Percentiles rank a stretch among this genome's conserved stretches.
Evolutionary conservation across 2,329 filamentous ascomycete genomes (phyloP).

Genomic region (Pyrenochaeta sp.): DNA sequence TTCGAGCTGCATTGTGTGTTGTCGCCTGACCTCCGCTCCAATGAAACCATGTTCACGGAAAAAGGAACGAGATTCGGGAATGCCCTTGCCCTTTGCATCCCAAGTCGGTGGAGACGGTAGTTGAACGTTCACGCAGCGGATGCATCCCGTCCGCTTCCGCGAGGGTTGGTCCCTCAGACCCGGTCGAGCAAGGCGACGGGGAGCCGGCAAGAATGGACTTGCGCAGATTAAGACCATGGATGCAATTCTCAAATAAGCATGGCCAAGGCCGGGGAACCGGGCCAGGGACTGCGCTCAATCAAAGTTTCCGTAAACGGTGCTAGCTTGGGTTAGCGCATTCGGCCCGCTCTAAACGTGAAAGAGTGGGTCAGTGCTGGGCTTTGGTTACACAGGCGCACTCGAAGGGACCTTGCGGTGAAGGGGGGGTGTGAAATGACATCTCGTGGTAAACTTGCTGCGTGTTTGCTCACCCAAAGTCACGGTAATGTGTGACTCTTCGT

Average conservation of each 20-base stretch:
- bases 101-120: constrained; percentile 24
- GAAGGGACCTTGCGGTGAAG: constrained; percentile 39
- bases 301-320: constrained; percentile 21
- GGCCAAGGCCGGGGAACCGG: constrained; percentile 32
- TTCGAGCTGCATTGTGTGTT: constrained; percentile 13
- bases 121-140: constrained; percentile 30
- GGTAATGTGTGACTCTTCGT: constrained; percentile 28
- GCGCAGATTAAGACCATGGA: constrained; percentile 19
- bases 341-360: constrained; percentile 34
- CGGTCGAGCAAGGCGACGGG: constrained; percentile 35
- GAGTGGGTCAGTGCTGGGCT: constrained; percentile 31
- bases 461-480: constrained; percentile 31
- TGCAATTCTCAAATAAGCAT: constrained; percentile 23
- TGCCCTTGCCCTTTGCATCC: constrained; percentile 13
- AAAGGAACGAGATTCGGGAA: constrained; percentile 8
- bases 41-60: constrained; percentile 3
- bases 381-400: constrained; percentile 35
- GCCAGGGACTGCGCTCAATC: constrained; percentile 9
- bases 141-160: constrained; percentile 29
- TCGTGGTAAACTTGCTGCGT: constrained; percentile 29
- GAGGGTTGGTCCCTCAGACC: constrained; percentile 24
- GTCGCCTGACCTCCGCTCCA: constrained; percentile 16
- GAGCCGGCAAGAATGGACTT: constrained; percentile 36
- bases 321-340: constrained; percentile 24
- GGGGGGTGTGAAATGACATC: constrained; percentile 37